Percentiles rank a stretch among this genome's conserved stretches.
These are phyloP conservation scores for Hura crepitans DNA, from an alignment of 441 rosid species.

Conservation along the genomic window DNA sequence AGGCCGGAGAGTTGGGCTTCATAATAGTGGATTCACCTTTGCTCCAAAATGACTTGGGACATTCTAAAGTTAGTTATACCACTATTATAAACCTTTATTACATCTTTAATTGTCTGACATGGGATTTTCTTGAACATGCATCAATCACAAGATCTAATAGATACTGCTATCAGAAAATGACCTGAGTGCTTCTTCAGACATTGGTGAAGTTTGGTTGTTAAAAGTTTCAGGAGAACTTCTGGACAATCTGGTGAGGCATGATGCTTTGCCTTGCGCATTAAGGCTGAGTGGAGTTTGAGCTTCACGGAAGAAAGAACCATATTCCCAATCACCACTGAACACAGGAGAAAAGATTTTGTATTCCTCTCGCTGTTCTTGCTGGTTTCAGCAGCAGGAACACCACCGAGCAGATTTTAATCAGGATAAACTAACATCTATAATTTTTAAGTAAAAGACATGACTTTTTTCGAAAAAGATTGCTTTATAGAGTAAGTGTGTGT, in stretches of 20 bases:
- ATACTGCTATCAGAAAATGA: conserved; percentile 23
- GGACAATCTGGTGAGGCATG: conserved; percentile 40
- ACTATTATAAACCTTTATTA: too few species aligned
- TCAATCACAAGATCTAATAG: conserved; percentile 1
- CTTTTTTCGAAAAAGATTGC: too few species aligned
- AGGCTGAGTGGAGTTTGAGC: conserved; percentile 43
- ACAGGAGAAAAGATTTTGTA: conserved; percentile 29
- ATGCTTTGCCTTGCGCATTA: conserved; percentile 29
- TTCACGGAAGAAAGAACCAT: conserved; percentile 35
- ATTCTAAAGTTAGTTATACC: too few species aligned
- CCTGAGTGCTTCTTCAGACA: conserved; percentile 37
- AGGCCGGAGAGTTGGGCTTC: too few species aligned
- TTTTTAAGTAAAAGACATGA: not conserved
- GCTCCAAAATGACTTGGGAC: too few species aligned
- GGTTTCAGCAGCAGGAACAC: conserved; percentile 1
- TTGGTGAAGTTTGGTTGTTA: conserved; percentile 31
- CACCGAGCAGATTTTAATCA: not conserved
- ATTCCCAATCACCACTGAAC: conserved; percentile 30
- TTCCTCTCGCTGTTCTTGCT: conserved; percentile 34
- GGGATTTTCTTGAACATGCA: too few species aligned
- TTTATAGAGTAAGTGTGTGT: not conserved
- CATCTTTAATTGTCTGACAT: too few species aligned
- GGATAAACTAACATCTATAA: conserved; percentile 15
- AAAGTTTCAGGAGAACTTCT: conserved; percentile 33
- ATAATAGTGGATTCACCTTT: too few species aligned